phyloP scores from a whole-genome alignment of 2,329 filamentous ascomycete genomes.

The Stachybotrys elegans region DNA sequence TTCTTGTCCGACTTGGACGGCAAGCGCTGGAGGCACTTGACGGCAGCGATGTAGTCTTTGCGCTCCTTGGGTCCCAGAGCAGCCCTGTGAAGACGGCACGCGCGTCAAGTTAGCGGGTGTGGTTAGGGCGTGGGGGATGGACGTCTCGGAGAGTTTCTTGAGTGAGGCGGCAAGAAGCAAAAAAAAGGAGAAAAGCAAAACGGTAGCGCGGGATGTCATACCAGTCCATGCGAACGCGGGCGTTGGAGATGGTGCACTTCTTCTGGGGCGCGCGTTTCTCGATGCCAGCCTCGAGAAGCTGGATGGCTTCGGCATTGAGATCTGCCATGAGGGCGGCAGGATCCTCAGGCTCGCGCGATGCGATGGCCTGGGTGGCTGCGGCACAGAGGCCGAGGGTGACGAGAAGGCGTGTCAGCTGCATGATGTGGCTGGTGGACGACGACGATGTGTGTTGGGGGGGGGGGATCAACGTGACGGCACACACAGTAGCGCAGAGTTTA shows the following conservation, averaged over 20 bases:
- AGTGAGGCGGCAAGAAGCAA: neutral
- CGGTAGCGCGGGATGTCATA: neutral
- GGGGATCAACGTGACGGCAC: too few relatives aligned
- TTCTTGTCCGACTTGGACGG: slow-evolving; percentile 17
- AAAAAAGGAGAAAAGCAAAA: neutral
- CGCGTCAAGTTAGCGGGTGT: too few relatives aligned
- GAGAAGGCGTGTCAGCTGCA: neutral
- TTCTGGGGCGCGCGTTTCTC: neutral
- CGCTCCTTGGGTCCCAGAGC: slow-evolving; percentile 7
- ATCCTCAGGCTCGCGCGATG: slow-evolving; percentile 1
- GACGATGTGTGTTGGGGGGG: too few relatives aligned
- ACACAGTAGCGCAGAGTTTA: too few relatives aligned
- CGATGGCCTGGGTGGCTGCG: neutral
- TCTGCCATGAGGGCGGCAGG: neutral
- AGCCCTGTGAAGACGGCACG: too few relatives aligned
- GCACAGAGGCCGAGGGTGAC: slow-evolving; percentile 1
- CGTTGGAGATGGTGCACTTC: slow-evolving; percentile 5
- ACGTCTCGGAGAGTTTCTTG: too few relatives aligned
- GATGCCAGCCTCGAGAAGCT: neutral
- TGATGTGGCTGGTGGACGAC: too few relatives aligned
- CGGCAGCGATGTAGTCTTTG: slow-evolving; percentile 19
- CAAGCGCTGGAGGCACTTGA: slow-evolving; percentile 16
- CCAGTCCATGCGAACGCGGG: slow-evolving; percentile 7
- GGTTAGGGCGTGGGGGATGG: too few relatives aligned
- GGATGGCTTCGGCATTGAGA: slow-evolving; percentile 5